Evolutionary conservation across 148 eudicot species (phyloP).

Genomic region (Gaultheria prostrata): DNA sequence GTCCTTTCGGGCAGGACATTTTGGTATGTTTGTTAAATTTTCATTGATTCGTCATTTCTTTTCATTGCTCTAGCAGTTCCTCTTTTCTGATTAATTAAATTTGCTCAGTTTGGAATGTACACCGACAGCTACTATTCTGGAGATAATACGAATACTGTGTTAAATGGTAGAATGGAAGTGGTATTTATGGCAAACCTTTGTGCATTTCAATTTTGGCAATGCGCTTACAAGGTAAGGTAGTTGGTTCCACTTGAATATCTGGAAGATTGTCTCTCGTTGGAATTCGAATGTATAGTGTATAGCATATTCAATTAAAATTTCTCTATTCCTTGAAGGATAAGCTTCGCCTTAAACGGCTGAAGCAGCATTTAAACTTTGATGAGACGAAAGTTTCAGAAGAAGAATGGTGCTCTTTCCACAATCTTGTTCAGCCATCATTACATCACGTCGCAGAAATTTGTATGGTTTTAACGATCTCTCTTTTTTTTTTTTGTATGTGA

Average conservation of each 20-base stretch:
- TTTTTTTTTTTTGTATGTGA: not conserved
- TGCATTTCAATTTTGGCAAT: constrained; percentile 92
- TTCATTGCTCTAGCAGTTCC: constrained; percentile 1
- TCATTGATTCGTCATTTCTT: not conserved
- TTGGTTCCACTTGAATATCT: not conserved
- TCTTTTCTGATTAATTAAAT: constrained; percentile 10
- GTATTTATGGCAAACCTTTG: constrained; percentile 58
- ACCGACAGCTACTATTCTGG: constrained; percentile 51
- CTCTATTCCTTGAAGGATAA: constrained; percentile 56
- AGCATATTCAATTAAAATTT: not conserved
- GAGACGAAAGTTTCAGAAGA: constrained; percentile 53
- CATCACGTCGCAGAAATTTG: constrained; percentile 69
- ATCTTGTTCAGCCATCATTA: constrained; percentile 71
- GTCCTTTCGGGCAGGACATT: constrained; percentile 71
- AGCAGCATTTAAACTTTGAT: constrained; percentile 34
- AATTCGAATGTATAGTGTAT: not conserved
- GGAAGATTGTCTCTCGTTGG: constrained; percentile 3
- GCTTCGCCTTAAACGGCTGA: constrained; percentile 53
- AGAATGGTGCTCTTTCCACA: constrained; percentile 85
- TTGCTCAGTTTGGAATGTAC: constrained; percentile 50
- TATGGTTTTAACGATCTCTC: constrained; percentile 31
- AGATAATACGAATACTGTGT: constrained; percentile 32
- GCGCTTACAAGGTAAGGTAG: constrained; percentile 55
- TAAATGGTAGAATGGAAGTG: constrained; percentile 66
- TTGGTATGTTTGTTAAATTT: constrained; percentile 39